Base-by-base conservation (phyloP, 306 rosid species). In the Sicyos edulis region DNA sequence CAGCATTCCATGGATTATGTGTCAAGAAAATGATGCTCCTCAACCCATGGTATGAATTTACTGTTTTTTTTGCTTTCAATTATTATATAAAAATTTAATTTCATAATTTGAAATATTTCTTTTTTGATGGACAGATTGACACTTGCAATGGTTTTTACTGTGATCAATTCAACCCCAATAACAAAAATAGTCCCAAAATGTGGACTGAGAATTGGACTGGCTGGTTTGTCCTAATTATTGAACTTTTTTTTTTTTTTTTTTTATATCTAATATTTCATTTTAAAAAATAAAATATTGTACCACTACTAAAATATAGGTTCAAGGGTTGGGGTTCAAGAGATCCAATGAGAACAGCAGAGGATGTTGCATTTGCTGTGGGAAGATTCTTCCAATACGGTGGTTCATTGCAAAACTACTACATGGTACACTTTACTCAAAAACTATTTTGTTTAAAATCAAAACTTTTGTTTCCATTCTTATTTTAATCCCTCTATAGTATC, bases 171-270 rank as follows among this genome's bases (percentile, higher is more conserved):
- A 59, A 11, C 7, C 88, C 91, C 49, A 87, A 79, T 8, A 82
- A 75, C 54, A 82, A 75, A 0, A 79, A 77, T 24, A 84, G 83
- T 24, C 91, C 87, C 10, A 87, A 82, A 54, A 78, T 86, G 77
- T 87, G 88, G 91, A 86, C 88, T n/a, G 88, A 86, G 47, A 86
- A 82, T 52, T 86, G 91, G 91, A 81, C 83, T 4, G 88, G 91
- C 75, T 84, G 91, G 90, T 64, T 42, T 20, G 45, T 65, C 2
- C 12, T 66, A 32, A 32, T 5, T 32, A 32, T 32, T 32, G 4
- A 32, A 32, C 37, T 32, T 32, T 4, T 32, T 32, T 32, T 32
- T 32, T 32, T 32, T 32, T 32, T 32, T 32, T 32, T 1, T 3
- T 5, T 32, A 37, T 66, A 42, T 65, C 20, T 65, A 19, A 29